These are phyloP conservation scores for Pinus albicaulis DNA, from an alignment of 75 land plant species.

Conservation along the genomic window DNA sequence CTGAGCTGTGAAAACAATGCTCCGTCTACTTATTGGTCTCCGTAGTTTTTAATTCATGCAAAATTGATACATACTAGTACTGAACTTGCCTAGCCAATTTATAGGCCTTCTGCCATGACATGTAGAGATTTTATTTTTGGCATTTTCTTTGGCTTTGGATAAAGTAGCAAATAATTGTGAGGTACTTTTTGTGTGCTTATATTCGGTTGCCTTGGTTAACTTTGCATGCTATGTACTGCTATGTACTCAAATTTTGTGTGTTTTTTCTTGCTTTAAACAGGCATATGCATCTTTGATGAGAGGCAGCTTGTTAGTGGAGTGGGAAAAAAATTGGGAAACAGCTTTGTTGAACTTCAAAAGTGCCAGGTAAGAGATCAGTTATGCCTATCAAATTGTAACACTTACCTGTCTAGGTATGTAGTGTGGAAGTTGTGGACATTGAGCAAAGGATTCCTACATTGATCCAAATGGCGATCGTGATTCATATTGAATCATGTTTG, in stretches of 20 bases:
- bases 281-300: conserved; percentile 97
- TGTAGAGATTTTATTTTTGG: not conserved
- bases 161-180: not conserved
- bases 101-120: not conserved
- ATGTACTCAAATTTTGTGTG: not conserved
- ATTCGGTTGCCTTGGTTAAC: not conserved
- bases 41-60: not conserved
- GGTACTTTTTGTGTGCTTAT: not conserved
- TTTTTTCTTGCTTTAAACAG: conserved; percentile 28
- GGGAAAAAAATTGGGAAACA: conserved; percentile 83
- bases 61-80: not conserved
- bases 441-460: not conserved
- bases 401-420: not conserved
- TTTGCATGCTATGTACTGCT: not conserved
- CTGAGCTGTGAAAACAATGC: not conserved
- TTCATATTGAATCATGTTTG: not conserved
- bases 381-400: not conserved
- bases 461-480: not conserved
- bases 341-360: conserved; percentile 77
- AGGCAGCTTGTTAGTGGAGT: conserved; percentile 84
- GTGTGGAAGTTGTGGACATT: not conserved
- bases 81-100: not conserved
- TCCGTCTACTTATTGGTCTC: not conserved
- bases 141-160: not conserved
- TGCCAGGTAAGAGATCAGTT: conserved; percentile 63